Conservation (phyloP, 257 asterid genomes). For the Verbascum thapsus region DNA sequence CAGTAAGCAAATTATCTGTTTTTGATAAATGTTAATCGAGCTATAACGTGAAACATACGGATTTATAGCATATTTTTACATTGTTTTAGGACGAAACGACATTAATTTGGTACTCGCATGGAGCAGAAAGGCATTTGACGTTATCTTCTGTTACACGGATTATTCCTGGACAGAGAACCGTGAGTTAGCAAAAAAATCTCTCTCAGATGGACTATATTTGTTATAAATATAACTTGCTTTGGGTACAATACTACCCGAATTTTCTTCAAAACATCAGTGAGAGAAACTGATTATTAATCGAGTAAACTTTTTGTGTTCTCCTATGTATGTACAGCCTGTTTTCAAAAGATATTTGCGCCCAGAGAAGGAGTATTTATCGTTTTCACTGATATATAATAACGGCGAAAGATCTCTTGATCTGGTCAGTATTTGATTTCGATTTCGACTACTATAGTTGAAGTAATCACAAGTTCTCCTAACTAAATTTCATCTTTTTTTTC, state of each 20-base stretch:
- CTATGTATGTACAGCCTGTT: slow-evolving; percentile 69
- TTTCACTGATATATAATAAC: slow-evolving; percentile 80
- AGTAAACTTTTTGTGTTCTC: slow-evolving; percentile 17
- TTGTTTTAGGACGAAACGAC: slow-evolving; percentile 84
- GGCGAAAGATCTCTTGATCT: slow-evolving; percentile 95
- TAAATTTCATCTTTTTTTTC: slow-evolving; percentile 20
- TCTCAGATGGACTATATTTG: slow-evolving; percentile 30
- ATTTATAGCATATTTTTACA: slow-evolving; percentile 17
- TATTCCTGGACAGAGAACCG: slow-evolving; percentile 97
- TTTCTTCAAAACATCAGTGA: background rate
- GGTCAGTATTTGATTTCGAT: slow-evolving; percentile 56
- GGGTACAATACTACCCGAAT: slow-evolving; percentile 13
- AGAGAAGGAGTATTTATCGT: slow-evolving; percentile 92
- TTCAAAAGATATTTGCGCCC: slow-evolving; percentile 93
- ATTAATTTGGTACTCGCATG: slow-evolving; percentile 83
- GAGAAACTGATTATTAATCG: slow-evolving; percentile 25
- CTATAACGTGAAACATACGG: slow-evolving; percentile 4
- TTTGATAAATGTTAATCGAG: too few relatives aligned
- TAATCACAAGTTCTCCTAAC: slow-evolving; percentile 18
- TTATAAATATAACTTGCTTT: slow-evolving; percentile 30
- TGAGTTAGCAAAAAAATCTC: slow-evolving; percentile 51
- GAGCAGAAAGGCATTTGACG: slow-evolving; percentile 78
- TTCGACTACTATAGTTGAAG: slow-evolving; percentile 3
- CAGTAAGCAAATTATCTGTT: slow-evolving; percentile 52
- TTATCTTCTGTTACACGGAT: slow-evolving; percentile 78